A percentile compares a stretch with the other conserved stretches of the same genome.
These are phyloP conservation scores for Pythium rishiriense DNA, from an alignment of 352 stramenopile species.

Conservation along the genomic window DNA sequence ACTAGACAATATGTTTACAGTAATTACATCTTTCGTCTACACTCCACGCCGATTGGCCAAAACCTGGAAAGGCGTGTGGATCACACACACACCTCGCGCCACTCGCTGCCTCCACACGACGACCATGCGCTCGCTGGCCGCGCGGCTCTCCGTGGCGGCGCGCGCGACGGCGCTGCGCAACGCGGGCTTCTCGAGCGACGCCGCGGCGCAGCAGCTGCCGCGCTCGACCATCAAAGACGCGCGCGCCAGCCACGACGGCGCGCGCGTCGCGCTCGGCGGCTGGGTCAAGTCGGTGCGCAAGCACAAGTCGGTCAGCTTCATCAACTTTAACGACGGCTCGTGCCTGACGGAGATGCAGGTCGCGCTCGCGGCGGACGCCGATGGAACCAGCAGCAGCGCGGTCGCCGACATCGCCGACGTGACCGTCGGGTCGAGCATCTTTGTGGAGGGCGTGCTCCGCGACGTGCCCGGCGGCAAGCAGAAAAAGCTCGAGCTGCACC, in stretches of 20 bases:
- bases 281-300: slow-evolving; percentile 97
- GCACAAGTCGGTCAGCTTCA: slow-evolving; percentile 97
- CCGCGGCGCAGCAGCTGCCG: neutral
- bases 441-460: slow-evolving; percentile 88
- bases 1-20: too few species aligned
- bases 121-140: neutral
- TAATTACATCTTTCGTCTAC: neutral
- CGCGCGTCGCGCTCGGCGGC: slow-evolving; percentile 62
- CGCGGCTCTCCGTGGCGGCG: neutral
- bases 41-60: neutral
- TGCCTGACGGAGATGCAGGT: slow-evolving; percentile 92
- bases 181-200: slow-evolving; percentile 1
- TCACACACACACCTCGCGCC: slow-evolving; percentile 1
- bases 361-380: slow-evolving; percentile 58
- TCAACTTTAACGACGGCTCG: slow-evolving; percentile 96
- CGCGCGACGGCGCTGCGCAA: slow-evolving; percentile 13
- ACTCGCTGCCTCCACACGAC: neutral
- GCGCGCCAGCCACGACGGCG: slow-evolving; percentile 37
- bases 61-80: slow-evolving; percentile 10
- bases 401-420: slow-evolving; percentile 81
- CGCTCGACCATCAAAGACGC: slow-evolving; percentile 51
- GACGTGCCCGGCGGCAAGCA: slow-evolving; percentile 88
- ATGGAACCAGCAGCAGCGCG: slow-evolving; percentile 12
- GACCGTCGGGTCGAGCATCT: slow-evolving; percentile 92
- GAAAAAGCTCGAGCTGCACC: slow-evolving; percentile 92